Conservation (phyloP, 768 basidiomycete genomes). For the Suillus cothurnatus region DNA sequence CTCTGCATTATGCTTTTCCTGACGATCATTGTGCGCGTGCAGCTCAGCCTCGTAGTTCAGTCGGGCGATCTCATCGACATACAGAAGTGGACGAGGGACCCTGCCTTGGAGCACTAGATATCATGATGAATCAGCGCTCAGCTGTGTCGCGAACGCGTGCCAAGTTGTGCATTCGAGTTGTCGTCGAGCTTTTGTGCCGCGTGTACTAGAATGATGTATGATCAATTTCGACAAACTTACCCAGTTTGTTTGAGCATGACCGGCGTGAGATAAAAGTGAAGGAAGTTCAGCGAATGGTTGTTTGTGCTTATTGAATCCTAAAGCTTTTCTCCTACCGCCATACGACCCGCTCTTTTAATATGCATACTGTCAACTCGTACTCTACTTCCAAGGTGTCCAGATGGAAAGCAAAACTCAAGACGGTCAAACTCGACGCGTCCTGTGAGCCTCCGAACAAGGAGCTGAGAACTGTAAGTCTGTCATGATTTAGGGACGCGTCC, state of each 20-base stretch:
- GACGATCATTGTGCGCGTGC: not conserved
- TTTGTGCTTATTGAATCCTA: not conserved
- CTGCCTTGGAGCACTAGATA: not conserved
- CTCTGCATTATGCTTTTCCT: not conserved
- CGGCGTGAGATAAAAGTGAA: no score
- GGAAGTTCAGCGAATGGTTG: no score
- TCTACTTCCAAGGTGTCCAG: not conserved
- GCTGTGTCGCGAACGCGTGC: no score
- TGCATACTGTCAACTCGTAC: not conserved
- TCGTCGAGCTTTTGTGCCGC: no score
- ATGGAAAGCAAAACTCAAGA: slow-evolving; percentile 22
- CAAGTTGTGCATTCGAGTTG: no score
- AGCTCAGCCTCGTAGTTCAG: not conserved
- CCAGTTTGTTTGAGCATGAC: no score
- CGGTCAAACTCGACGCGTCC: slow-evolving; percentile 23
- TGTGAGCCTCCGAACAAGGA: slow-evolving; percentile 26
- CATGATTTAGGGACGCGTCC: not conserved
- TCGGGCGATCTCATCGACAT: not conserved
- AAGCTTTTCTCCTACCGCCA: not conserved
- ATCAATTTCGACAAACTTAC: not conserved
- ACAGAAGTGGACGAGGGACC: not conserved
- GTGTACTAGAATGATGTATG: not conserved
- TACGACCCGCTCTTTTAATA: not conserved
- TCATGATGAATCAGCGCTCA: no score
- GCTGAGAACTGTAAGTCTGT: slow-evolving; percentile 12